Conservation (phyloP, 73 alveolate species). For the Stentor roeselii region DNA sequence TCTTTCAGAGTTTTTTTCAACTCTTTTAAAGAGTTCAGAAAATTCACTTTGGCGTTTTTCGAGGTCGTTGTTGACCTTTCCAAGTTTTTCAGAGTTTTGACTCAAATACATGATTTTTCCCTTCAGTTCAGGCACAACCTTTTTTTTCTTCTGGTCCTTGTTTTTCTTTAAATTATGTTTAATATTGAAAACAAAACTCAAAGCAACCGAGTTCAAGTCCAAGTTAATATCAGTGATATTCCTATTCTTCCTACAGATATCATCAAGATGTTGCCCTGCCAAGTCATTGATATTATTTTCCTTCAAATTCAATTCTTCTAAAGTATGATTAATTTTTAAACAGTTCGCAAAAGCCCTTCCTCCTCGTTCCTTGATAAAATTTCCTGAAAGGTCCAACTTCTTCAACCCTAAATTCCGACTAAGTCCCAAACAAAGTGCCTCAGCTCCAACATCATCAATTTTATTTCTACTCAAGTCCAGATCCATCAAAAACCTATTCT, state of each 20-base stretch:
- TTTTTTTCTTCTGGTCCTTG: background rate
- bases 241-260: background rate
- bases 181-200: background rate
- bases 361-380: background rate
- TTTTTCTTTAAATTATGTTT: slow-evolving; percentile 18
- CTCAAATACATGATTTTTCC: background rate
- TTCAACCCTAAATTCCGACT: background rate
- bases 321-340: slow-evolving; percentile 3
- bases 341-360: background rate
- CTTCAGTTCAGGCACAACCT: slow-evolving; percentile 4
- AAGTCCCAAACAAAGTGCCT: background rate
- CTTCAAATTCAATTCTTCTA: slow-evolving; percentile 13
- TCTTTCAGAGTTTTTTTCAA: background rate
- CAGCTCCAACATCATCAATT: slow-evolving; percentile 18
- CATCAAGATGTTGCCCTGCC: background rate
- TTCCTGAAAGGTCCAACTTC: background rate
- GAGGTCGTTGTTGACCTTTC: background rate
- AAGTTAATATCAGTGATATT: background rate
- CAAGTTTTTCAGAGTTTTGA: background rate
- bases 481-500: background rate
- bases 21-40: background rate
- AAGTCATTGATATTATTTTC: slow-evolving; percentile 19
- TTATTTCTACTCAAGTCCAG: background rate
- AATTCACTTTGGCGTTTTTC: background rate
- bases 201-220: background rate